Evolutionary conservation across 768 basidiomycete genomes (phyloP).

Genomic region (Cystobasidium onofrii): DNA sequence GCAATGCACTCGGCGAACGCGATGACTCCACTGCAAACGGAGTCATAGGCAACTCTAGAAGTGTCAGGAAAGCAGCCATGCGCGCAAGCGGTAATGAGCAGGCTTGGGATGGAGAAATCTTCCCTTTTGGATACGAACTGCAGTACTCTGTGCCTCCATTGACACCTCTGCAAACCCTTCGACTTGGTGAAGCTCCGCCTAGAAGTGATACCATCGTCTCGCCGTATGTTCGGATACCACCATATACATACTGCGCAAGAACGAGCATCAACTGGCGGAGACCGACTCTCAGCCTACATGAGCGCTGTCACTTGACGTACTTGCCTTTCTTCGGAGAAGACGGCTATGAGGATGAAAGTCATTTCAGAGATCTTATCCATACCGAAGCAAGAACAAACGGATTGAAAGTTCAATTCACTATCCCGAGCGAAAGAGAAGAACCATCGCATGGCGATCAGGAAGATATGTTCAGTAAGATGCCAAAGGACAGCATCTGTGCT

Average conservation of each 20-base stretch:
- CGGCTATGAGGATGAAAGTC: conserved; percentile 17
- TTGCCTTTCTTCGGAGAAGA: conserved; percentile 28
- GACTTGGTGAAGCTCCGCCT: neutral
- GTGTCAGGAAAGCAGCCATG: neutral
- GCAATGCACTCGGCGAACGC: neutral
- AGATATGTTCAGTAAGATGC: neutral
- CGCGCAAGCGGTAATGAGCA: neutral
- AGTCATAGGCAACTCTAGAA: neutral
- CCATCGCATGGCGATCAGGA: conserved; percentile 1
- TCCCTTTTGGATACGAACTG: conserved; percentile 19
- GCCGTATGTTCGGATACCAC: conserved; percentile 22
- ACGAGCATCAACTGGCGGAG: conserved; percentile 10
- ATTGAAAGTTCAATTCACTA: neutral
- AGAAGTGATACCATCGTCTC: conserved; percentile 11
- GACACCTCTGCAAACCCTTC: neutral
- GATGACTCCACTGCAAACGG: neutral
- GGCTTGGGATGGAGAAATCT: conserved; percentile 8
- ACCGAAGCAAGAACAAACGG: neutral
- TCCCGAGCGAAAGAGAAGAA: conserved; percentile 8
- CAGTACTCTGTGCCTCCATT: neutral
- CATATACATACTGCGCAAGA: conserved; percentile 22
- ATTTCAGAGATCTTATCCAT: conserved; percentile 8
- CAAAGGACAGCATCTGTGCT: neutral
- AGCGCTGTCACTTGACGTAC: neutral
- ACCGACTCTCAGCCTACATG: neutral